Percentiles rank a stretch among this genome's conserved stretches.
phyloP scores from a whole-genome alignment of 2,329 filamentous ascomycete genomes.

The Hymenoscyphus scutula region DNA sequence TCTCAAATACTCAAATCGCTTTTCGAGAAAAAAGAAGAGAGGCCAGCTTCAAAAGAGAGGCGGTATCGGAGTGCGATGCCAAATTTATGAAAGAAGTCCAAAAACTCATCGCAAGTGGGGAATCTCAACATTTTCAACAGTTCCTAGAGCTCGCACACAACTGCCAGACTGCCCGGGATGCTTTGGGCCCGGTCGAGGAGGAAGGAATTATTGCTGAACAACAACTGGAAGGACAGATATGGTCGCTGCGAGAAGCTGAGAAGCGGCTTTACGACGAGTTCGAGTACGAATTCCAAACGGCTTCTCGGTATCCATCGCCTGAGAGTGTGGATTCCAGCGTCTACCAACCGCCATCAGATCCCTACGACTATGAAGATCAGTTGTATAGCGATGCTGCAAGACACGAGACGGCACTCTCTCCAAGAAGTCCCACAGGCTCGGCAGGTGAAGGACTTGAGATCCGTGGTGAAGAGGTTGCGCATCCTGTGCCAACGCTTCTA shows the following conservation, averaged over 20 bases:
- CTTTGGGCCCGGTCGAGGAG: constrained; percentile 26
- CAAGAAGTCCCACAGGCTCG: neutral
- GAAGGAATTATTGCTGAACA: constrained; percentile 25
- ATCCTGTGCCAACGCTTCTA: neutral
- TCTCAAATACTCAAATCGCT: constrained; percentile 21
- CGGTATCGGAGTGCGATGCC: constrained; percentile 24
- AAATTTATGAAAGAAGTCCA: constrained; percentile 31
- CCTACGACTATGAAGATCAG: constrained; percentile 3
- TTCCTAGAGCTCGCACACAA: constrained; percentile 17
- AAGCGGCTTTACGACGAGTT: constrained; percentile 19
- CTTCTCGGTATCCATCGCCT: constrained; percentile 15
- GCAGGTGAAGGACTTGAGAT: neutral
- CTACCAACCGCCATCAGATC: constrained; percentile 13
- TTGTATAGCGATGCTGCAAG: neutral
- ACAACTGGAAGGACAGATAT: constrained; percentile 24
- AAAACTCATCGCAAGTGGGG: constrained; percentile 15
- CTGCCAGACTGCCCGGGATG: constrained; percentile 29
- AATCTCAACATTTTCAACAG: constrained; percentile 18
- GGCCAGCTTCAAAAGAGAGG: constrained; percentile 22
- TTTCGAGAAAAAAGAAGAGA: constrained; percentile 27
- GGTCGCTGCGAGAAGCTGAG: constrained; percentile 25
- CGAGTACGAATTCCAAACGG: constrained; percentile 20
- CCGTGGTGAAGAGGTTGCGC: neutral
- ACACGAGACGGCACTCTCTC: neutral
- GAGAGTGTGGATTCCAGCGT: constrained; percentile 15